Evolutionary conservation across 2,329 filamentous ascomycete species (phyloP), one percentile per base, ranked within the genome.

Genomic region (Pseudogymnoascus sp.): DNA sequence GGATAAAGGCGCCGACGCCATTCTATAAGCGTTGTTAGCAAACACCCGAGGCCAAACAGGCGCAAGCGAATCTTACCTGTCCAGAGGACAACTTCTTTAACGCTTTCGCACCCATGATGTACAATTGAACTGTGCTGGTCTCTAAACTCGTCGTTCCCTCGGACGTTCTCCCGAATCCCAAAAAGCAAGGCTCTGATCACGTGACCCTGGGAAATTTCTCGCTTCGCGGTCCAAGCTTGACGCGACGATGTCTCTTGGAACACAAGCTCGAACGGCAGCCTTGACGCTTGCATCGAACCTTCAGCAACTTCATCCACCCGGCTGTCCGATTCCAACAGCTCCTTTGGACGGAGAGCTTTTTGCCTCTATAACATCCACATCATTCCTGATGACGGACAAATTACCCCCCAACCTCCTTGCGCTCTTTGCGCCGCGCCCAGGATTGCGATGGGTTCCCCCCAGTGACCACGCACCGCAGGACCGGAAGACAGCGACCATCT

Each of bases 1-100:
- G 85, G 77, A 99, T 91, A 81, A 97, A 97, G 75, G 93, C 90
- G 72, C 93, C 93, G 70, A 97, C 83, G 82, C 95, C 95, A 80
- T 99, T 97, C 93, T 97, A 72, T 5, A 62, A 63, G n/a, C 13
- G 29, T n/a, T 50, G 50, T 70, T 62, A 71, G 66, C 62, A 35
- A 31, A 53, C 26, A 19, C 56, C 21, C 19, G 38, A 15, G 26
- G 29, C 44, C 19, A 60, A 26, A 9, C 13, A 7, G 1, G 46
- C 23, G 35, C 21, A 23, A 19, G 33, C 23, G 15, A 10, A 35
- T 26, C 75, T 65, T 78, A 86, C 84, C 74, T 82, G 80, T 74
- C 82, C 80, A 63, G 75, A 75, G 13, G 83, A 81, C 29, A 84
- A 74, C 68, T 79, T 77, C 70, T 79, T 76, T 67, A 86, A 70